These are phyloP conservation scores for Microsporum canis DNA, from an alignment of 2,329 filamentous ascomycete species.

Conservation along the genomic window DNA sequence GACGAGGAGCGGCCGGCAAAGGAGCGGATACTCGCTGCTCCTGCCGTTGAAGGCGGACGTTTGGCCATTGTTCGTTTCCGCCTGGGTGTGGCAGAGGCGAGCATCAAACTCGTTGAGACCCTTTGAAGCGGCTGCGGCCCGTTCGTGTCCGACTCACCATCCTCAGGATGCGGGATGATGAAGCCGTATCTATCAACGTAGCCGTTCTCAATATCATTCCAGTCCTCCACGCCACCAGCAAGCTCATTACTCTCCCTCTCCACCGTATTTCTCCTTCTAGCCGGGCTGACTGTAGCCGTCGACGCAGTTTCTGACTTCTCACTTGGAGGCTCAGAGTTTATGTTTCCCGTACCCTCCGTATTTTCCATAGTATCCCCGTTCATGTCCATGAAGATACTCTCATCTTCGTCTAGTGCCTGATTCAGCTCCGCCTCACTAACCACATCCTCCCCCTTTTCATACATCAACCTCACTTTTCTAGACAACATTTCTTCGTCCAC, in stretches of 20 bases:
- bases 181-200: constrained; percentile 57
- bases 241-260: constrained; percentile 45
- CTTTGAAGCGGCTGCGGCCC: constrained; percentile 41
- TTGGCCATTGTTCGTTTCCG: constrained; percentile 40
- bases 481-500: constrained; percentile 53
- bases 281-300: constrained; percentile 14
- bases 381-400: constrained; percentile 22
- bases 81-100: constrained; percentile 46
- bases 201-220: constrained; percentile 47
- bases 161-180: constrained; percentile 37
- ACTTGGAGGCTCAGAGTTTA: constrained; percentile 18
- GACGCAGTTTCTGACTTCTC: constrained; percentile 22
- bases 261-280: constrained; percentile 15
- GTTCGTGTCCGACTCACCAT: constrained; percentile 21
- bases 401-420: constrained; percentile 27
- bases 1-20: constrained; percentile 30
- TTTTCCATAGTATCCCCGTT: not conserved
- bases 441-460: constrained; percentile 49
- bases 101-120: constrained; percentile 48
- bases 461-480: constrained; percentile 53
- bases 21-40: constrained; percentile 36
- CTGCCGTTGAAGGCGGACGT: constrained; percentile 38
- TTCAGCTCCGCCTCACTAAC: constrained; percentile 35
- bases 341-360: not conserved
- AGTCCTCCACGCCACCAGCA: constrained; percentile 54